phyloP scores from a whole-genome alignment of 495 filamentous ascomycete genomes.

The Astrothelium subdiscretum region DNA sequence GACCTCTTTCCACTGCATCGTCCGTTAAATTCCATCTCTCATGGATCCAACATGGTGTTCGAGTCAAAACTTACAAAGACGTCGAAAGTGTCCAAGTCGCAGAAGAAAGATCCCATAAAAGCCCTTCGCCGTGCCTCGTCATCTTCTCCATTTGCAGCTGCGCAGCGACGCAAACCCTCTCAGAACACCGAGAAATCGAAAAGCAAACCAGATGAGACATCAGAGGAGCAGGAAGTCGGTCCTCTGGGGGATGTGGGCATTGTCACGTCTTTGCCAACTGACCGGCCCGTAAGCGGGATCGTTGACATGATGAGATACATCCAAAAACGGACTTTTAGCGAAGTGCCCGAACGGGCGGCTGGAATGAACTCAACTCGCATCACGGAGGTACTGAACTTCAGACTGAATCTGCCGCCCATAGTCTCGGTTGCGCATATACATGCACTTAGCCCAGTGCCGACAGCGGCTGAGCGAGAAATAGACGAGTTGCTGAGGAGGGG shows the following conservation, averaged over 20 bases:
- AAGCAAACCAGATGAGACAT: neutral
- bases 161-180: neutral
- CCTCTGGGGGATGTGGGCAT: conserved; percentile 48
- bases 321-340: conserved; percentile 52
- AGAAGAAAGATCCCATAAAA: neutral
- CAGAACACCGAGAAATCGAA: neutral
- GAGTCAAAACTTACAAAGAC: neutral
- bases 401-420: conserved; percentile 53
- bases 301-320: conserved; percentile 52
- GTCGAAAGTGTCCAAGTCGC: neutral
- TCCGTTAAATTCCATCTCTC: neutral
- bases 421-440: conserved; percentile 63
- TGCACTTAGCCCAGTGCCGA: conserved; percentile 52
- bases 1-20: neutral
- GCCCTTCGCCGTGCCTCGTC: neutral
- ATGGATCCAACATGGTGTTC: neutral
- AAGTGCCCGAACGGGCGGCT: conserved; percentile 46
- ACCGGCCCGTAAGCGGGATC: conserved; percentile 50
- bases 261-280: conserved; percentile 38
- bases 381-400: conserved; percentile 57
- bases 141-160: neutral
- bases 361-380: conserved; percentile 69
- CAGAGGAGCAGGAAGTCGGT: conserved; percentile 17
- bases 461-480: conserved; percentile 62
- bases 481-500: conserved; percentile 49